Conservation (phyloP, 805 yeast genomes). For the Jamesozyma lodderae region DNA sequence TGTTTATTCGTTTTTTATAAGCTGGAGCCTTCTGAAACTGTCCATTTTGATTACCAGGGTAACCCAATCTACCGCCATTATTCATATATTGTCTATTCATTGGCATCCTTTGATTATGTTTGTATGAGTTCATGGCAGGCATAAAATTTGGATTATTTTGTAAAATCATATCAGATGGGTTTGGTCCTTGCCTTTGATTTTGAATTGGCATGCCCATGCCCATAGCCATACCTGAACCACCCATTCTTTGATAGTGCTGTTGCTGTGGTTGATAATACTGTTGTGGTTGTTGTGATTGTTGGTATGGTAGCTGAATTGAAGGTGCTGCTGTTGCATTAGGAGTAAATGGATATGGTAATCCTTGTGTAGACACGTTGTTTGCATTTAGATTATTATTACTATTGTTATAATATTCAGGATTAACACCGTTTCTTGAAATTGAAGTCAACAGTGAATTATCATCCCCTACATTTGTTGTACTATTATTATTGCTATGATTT, state of each 20-base stretch:
- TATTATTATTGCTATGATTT: background rate
- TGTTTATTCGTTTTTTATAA: conserved; percentile 31
- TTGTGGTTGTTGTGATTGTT: too few species aligned
- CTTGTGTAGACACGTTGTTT: too few species aligned
- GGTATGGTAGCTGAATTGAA: conserved; percentile 10
- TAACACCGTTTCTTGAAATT: conserved; percentile 67
- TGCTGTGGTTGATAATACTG: conserved; percentile 9
- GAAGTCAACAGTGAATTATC: conserved; percentile 62
- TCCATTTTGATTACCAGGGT: too few species aligned
- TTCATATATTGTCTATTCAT: too few species aligned
- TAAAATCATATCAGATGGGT: conserved; percentile 36
- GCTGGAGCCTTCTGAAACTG: conserved; percentile 32
- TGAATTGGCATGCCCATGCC: conserved; percentile 13
- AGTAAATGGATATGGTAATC: conserved; percentile 6
- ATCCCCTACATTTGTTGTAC: background rate
- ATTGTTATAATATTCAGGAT: conserved; percentile 17
- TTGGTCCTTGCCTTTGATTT: conserved; percentile 16
- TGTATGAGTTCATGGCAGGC: conserved; percentile 1
- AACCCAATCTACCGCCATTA: too few species aligned
- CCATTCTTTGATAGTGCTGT: conserved; percentile 3
- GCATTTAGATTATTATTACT: background rate
- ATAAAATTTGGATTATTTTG: conserved; percentile 43
- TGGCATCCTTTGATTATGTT: conserved; percentile 3
- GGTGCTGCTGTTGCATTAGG: conserved; percentile 11
- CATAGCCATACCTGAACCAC: too few species aligned